phyloP scores from a whole-genome alignment of 257 asterid genomes.

The Solanum chilense region DNA sequence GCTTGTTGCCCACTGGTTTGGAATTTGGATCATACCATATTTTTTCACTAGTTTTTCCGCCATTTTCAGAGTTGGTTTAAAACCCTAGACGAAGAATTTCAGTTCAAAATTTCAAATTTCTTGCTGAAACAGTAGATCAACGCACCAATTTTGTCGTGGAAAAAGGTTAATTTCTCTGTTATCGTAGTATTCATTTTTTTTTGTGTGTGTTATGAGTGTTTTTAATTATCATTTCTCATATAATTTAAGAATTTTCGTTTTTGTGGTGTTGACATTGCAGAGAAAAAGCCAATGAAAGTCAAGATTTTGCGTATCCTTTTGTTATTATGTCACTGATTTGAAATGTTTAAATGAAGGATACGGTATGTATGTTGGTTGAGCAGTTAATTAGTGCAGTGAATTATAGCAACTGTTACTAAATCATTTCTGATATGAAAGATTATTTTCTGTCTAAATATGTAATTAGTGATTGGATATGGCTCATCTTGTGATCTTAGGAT shows the following conservation, averaged over 20 bases:
- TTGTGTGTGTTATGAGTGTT: neutral
- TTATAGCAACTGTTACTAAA: neutral
- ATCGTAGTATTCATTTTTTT: neutral
- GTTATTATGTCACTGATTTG: neutral
- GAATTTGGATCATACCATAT: neutral
- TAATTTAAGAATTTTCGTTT: neutral
- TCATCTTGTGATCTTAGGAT: neutral
- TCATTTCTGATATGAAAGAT: neutral
- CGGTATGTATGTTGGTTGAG: neutral
- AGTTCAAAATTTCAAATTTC: neutral
- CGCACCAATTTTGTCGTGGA: neutral
- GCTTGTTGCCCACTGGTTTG: neutral
- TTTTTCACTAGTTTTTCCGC: neutral
- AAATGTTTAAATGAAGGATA: neutral
- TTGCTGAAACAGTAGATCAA: neutral
- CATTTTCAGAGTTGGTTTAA: neutral
- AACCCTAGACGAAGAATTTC: neutral
- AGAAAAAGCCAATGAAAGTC: constrained; percentile 54
- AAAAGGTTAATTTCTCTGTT: neutral
- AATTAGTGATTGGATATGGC: neutral
- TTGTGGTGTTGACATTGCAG: constrained; percentile 25
- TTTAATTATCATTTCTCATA: neutral
- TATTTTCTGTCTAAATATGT: neutral
- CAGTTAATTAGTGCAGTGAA: neutral
- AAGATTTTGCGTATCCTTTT: constrained; percentile 79